phyloP scores from a whole-genome alignment of 768 basidiomycete species.

The Naganishia vaughanmartiniae region DNA sequence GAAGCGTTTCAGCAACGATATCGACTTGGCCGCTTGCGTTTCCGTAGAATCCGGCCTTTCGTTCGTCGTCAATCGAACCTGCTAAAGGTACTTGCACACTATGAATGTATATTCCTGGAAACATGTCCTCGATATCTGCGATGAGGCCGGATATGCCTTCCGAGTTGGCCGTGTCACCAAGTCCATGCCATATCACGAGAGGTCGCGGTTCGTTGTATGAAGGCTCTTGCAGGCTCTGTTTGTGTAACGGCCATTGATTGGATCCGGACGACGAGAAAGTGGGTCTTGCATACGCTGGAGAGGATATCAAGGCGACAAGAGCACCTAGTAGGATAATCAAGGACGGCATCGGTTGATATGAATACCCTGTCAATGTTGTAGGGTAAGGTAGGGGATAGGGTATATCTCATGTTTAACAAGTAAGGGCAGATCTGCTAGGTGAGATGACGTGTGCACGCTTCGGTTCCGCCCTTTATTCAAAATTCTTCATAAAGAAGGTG shows the following conservation, averaged over 20 bases:
- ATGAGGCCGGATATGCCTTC: slow-evolving; percentile 50
- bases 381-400: too few relatives aligned
- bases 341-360: not conserved
- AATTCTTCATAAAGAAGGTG: too few relatives aligned
- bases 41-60: slow-evolving; percentile 53
- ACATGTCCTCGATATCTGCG: slow-evolving; percentile 42
- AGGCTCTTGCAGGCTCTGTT: not conserved
- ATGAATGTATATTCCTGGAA: slow-evolving; percentile 51
- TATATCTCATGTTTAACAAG: not conserved
- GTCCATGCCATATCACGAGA: slow-evolving; percentile 54
- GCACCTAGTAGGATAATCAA: not conserved
- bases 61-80: slow-evolving; percentile 47
- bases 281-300: not conserved
- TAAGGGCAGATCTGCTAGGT: not conserved
- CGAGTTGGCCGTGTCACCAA: slow-evolving; percentile 53
- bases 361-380: too few relatives aligned
- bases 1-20: slow-evolving; percentile 47
- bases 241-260: not conserved
- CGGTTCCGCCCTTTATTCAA: not conserved
- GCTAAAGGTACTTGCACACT: slow-evolving; percentile 47
- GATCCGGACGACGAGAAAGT: too few relatives aligned
- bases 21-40: slow-evolving; percentile 47
- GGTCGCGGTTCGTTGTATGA: slow-evolving; percentile 21
- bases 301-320: not conserved
- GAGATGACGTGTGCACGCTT: not conserved